These are phyloP conservation scores for Saccharomycopsis capsularis DNA, from an alignment of 805 yeast genomes.

Conservation along the genomic window DNA sequence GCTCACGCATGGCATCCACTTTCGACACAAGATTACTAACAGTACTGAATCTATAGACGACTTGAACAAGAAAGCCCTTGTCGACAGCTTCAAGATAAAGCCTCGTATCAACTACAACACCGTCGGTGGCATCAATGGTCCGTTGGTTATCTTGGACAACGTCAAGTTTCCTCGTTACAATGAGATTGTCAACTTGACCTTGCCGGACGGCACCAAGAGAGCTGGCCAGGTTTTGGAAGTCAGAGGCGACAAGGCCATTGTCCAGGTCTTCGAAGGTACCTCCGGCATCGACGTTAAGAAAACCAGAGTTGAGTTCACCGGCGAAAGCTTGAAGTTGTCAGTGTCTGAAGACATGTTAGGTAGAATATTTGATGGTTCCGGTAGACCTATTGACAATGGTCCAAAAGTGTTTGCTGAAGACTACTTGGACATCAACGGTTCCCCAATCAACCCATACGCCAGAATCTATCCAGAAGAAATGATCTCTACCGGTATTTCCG, in stretches of 20 bases:
- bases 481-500: conserved; percentile 98
- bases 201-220: conserved; percentile 91
- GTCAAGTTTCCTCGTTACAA: conserved; percentile 87
- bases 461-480: conserved; percentile 99
- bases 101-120: conserved; percentile 93
- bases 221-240: conserved; percentile 99
- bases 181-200: conserved; percentile 92
- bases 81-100: conserved; percentile 83
- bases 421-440: conserved; percentile 95
- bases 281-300: conserved; percentile 98
- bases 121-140: conserved; percentile 98
- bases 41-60: conserved; percentile 48
- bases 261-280: conserved; percentile 98
- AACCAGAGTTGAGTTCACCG: conserved; percentile 96
- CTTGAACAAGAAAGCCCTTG: conserved; percentile 85
- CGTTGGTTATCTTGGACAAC: conserved; percentile 83
- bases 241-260: conserved; percentile 93
- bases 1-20: too few species aligned
- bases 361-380: conserved; percentile 97
- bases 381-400: conserved; percentile 96
- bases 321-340: conserved; percentile 85
- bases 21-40: too few species aligned
- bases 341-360: conserved; percentile 97
- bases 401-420: conserved; percentile 99
- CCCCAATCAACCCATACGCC: conserved; percentile 96